Evolutionary conservation across 75 land plant genomes (phyloP), one percentile per base, ranked within the genome.

Genomic region (Pinus tabuliformis): DNA sequence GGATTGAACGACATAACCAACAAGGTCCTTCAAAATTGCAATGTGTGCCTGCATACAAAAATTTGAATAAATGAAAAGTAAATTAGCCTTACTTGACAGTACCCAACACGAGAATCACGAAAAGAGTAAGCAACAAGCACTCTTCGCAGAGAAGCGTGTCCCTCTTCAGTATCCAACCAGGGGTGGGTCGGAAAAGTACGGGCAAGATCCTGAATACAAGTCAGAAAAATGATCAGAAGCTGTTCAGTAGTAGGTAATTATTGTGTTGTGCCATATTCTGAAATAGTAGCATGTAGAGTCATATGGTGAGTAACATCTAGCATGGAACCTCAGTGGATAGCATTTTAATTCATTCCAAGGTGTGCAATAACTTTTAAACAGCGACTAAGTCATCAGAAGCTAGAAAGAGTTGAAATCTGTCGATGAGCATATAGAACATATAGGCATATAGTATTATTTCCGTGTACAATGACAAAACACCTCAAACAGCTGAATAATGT

Each of bases 131-230:
- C 88, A 45, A 86, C 88, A 33, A 86, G 79, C 20, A 86, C 62
- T 26, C 86, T 78, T 24, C 88, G 75, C 59, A 86, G 45, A 24
- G 82, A 59, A 57, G 79, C 79, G 39, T 80, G 88, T n/a, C 86
- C 88, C 14, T 76, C 77, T 56, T 82, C 78, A 52, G 86, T 79
- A 59, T 86, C 82, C 59, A 83, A 62, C 88, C 88, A 84, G 14
- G 86, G 87, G 56, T 86, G 88, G 14, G 86, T 65, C 2, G 86
- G 88, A 59, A 86, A 86, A n/a, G 88, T 86, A n/a, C 88, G 82
- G 5, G 82, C 79, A 81, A 86, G 54, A 75, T 86, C 87, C 87
- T 86, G 78, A 5, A 74, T 13, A 61, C 33, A 64, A 76, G 30
- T 63, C 18, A 63, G 30, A 63, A 37, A 45, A 21, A 17, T 36